Evolutionary conservation across 805 yeast genomes (phyloP).

Genomic region (Monosporozyma aquatica): DNA sequence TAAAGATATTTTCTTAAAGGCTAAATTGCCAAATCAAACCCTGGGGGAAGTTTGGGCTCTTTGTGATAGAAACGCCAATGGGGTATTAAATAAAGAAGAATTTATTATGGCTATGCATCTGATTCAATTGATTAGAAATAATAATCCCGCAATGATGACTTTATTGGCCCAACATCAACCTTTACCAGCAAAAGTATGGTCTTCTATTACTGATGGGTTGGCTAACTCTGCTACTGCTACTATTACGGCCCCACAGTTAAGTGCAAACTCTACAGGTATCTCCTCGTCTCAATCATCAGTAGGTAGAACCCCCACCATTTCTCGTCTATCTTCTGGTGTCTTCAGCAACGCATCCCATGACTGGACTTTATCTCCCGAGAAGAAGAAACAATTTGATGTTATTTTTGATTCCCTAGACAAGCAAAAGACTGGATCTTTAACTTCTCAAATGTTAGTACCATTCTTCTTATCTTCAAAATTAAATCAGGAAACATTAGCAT

Average conservation of each 20-base stretch:
- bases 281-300: slow-evolving; percentile 18
- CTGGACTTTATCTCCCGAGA: slow-evolving; percentile 63
- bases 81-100: slow-evolving; percentile 62
- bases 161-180: slow-evolving; percentile 14
- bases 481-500: slow-evolving; percentile 74
- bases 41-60: slow-evolving; percentile 85
- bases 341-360: slow-evolving; percentile 36
- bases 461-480: slow-evolving; percentile 83
- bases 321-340: slow-evolving; percentile 25
- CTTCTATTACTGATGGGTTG: not conserved
- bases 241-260: slow-evolving; percentile 33
- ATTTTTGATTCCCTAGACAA: slow-evolving; percentile 76
- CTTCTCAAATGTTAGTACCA: slow-evolving; percentile 76
- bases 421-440: slow-evolving; percentile 47
- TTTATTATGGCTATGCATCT: slow-evolving; percentile 92
- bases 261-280: slow-evolving; percentile 23
- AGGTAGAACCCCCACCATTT: slow-evolving; percentile 31
- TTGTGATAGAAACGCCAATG: slow-evolving; percentile 68
- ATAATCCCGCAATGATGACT: slow-evolving; percentile 42
- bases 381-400: slow-evolving; percentile 66
- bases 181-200: not conserved
- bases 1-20: slow-evolving; percentile 77
- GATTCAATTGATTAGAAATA: slow-evolving; percentile 57
- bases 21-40: slow-evolving; percentile 66
- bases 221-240: not conserved